phyloP scores from a whole-genome alignment of 2,329 filamentous ascomycete genomes.

The Neonectria coccinea region DNA sequence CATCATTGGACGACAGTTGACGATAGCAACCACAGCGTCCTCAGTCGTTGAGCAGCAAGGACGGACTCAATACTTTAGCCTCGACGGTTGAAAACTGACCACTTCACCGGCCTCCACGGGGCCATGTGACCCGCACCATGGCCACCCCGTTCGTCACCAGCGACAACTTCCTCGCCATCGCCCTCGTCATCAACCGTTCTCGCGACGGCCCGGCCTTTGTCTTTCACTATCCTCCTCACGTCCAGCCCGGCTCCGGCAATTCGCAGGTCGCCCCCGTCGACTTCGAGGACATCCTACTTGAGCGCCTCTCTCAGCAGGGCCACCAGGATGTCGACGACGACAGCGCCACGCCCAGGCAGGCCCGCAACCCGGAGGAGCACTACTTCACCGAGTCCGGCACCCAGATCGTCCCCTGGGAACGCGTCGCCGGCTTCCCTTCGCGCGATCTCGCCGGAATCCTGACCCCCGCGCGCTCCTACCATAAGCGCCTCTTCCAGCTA shows the following conservation, averaged over 20 bases:
- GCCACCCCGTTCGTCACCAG: slow-evolving; percentile 64
- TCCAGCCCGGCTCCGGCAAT: slow-evolving; percentile 54
- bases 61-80: not conserved
- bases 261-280: slow-evolving; percentile 53
- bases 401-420: slow-evolving; percentile 76
- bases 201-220: slow-evolving; percentile 84
- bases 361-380: slow-evolving; percentile 66
- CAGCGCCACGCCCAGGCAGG: slow-evolving; percentile 57
- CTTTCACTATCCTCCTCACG: slow-evolving; percentile 85
- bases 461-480: slow-evolving; percentile 79
- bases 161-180: slow-evolving; percentile 74
- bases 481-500: slow-evolving; percentile 86
- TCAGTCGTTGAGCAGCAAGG: not conserved
- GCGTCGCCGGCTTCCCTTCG: slow-evolving; percentile 78
- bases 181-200: slow-evolving; percentile 79
- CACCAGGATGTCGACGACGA: slow-evolving; percentile 53
- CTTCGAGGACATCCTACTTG: slow-evolving; percentile 64
- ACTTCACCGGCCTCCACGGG: not conserved
- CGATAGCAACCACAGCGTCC: slow-evolving; percentile 25
- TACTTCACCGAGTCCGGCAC: slow-evolving; percentile 66
- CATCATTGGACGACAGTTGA: slow-evolving; percentile 27
- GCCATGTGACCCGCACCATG: slow-evolving; percentile 42
- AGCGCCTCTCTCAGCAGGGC: slow-evolving; percentile 57
- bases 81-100: not conserved
- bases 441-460: slow-evolving; percentile 84